Evolutionary conservation across 2,329 filamentous ascomycete species (phyloP), one percentile per base, ranked within the genome.

Genomic region (Cladophialophora chaetospira): DNA sequence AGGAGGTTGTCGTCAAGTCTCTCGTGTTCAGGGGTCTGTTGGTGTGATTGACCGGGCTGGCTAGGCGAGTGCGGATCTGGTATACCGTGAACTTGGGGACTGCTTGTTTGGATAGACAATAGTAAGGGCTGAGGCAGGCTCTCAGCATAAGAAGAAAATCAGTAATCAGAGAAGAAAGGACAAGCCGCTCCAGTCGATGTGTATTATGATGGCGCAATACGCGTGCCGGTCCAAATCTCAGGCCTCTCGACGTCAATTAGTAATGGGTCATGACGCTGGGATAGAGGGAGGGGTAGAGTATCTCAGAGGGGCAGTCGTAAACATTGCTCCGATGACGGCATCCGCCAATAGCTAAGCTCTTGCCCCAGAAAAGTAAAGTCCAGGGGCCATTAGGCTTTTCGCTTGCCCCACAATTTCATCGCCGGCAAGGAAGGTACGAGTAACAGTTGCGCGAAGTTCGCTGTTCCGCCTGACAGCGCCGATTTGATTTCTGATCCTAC

Each of bases 121-220:
- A 31, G n/a, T 15, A 40, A 33, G 26, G 35, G 21, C 19, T 19
- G 26, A 31, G 23, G 26, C 23, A 31, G 35, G 35, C n/a, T 40
- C 48, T 31, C 35, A 51, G 48, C 17, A 29, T 51, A 5, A 33
- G 13, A 33, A 35, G 29, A 19, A 44, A 44, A 53, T 23, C 38
- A 44, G 36, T 53, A 25, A 45, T n/a, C 33, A 8, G 33, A 42
- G 25, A 42, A n/a, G n/a, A n/a, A n/a, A n/a, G n/a, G n/a, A n/a
- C n/a, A n/a, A n/a, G n/a, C n/a, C n/a, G n/a, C n/a, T n/a, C n/a
- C n/a, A n/a, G n/a, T n/a, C n/a, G n/a, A n/a, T n/a, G n/a, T n/a
- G n/a, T n/a, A n/a, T n/a, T n/a, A n/a, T n/a, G 47, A 51, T 40
- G n/a, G 36, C 36, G 36, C 36, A 15, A 40, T 40, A 40, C n/a